These are phyloP conservation scores for Aspergillus fijiensis DNA, from an alignment of 2,329 filamentous ascomycete species.

Conservation along the genomic window DNA sequence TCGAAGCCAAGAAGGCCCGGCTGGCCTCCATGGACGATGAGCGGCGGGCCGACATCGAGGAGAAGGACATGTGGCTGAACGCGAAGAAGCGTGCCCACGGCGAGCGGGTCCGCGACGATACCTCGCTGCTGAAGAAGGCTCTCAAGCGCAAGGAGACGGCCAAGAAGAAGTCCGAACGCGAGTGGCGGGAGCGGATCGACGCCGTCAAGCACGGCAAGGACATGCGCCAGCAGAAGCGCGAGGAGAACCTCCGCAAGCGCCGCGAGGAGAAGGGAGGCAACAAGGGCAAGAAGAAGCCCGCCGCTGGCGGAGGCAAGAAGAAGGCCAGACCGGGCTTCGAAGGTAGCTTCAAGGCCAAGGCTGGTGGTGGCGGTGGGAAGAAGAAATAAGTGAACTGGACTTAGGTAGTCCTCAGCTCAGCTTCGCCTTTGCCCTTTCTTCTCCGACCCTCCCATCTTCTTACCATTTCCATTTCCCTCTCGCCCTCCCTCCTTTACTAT, in stretches of 20 bases:
- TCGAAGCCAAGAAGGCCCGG: slow-evolving; percentile 82
- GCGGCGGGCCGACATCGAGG: slow-evolving; percentile 81
- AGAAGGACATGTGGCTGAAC: slow-evolving; percentile 93
- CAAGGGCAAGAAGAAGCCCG: slow-evolving; percentile 45
- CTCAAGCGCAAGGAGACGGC: slow-evolving; percentile 86
- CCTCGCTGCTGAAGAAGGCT: slow-evolving; percentile 84
- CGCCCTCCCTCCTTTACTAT: too few relatives aligned
- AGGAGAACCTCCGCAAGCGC: slow-evolving; percentile 73
- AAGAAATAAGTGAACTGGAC: slow-evolving; percentile 36
- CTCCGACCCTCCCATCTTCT: too few relatives aligned
- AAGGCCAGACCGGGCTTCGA: slow-evolving; percentile 68
- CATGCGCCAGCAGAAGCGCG: slow-evolving; percentile 77
- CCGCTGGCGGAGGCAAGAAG: slow-evolving; percentile 40
- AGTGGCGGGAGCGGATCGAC: slow-evolving; percentile 74
- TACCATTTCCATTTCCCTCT: too few relatives aligned
- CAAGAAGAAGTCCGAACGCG: slow-evolving; percentile 88
- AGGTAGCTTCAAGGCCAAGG: slow-evolving; percentile 64
- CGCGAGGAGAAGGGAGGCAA: slow-evolving; percentile 69
- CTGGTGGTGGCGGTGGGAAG: slow-evolving; percentile 41
- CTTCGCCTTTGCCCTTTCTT: too few relatives aligned
- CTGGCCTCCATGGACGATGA: slow-evolving; percentile 71
- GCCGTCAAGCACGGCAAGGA: slow-evolving; percentile 74
- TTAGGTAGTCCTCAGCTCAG: too few relatives aligned
- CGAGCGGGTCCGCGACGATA: slow-evolving; percentile 84
- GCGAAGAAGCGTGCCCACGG: slow-evolving; percentile 87